Conservation (phyloP, 306 rosid species). For the Arachis hypogaea region DNA sequence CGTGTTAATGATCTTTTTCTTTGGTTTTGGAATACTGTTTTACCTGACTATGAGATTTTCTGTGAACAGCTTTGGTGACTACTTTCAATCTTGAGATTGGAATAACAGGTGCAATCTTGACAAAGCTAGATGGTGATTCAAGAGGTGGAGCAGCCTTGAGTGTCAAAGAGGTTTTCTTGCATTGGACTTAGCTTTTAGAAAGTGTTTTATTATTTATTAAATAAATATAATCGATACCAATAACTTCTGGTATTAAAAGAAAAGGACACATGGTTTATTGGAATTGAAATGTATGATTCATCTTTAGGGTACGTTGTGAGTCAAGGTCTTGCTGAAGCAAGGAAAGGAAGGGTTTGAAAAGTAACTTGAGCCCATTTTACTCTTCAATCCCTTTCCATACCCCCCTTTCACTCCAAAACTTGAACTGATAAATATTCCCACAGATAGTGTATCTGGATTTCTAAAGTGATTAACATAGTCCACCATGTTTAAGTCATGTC, state of each 20-base stretch:
- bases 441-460: constrained; percentile 12
- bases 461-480: constrained; percentile 25
- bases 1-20: constrained; percentile 19
- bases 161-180: constrained; percentile 81
- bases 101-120: constrained; percentile 97
- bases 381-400: background rate
- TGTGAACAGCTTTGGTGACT: constrained; percentile 78
- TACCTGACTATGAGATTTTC: constrained; percentile 33
- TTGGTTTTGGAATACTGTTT: constrained; percentile 20
- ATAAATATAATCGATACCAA: no score
- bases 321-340: no score
- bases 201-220: constrained; percentile 21
- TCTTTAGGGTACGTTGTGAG: no score
- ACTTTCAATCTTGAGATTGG: constrained; percentile 97
- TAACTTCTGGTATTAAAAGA: background rate
- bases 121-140: constrained; percentile 99
- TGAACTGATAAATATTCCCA: no score
- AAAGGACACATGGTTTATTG: constrained; percentile 2
- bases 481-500: background rate
- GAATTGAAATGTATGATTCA: background rate
- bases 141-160: constrained; percentile 99
- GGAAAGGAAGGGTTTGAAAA: no score
- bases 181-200: constrained; percentile 23
- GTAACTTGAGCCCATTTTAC: no score
- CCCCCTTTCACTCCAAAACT: background rate